A percentile compares a stretch with the other conserved stretches of the same genome.
These are phyloP conservation scores for Boletus rex-veris DNA, from an alignment of 768 basidiomycete species.

Conservation along the genomic window DNA sequence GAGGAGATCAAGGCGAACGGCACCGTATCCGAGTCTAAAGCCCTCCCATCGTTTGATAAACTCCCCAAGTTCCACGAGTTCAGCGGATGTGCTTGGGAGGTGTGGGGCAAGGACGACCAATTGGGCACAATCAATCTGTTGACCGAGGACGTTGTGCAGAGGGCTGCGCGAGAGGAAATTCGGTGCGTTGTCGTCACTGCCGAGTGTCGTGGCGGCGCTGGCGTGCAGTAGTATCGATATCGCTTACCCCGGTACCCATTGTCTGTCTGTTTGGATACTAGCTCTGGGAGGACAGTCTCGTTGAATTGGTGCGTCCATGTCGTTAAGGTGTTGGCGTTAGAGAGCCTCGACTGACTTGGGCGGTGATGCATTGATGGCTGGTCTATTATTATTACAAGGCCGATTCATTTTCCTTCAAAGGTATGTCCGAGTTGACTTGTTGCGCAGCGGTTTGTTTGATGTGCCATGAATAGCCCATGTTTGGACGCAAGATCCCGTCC, in stretches of 20 bases:
- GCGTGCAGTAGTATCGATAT: too few species aligned
- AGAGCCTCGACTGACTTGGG: neutral
- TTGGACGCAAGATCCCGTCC: constrained; percentile 51
- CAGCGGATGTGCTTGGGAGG: constrained; percentile 62
- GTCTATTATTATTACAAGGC: constrained; percentile 37
- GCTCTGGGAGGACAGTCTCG: constrained; percentile 51
- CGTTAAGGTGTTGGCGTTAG: neutral
- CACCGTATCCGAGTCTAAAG: constrained; percentile 22
- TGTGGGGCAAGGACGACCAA: constrained; percentile 65
- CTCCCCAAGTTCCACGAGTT: constrained; percentile 40
- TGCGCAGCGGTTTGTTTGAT: neutral
- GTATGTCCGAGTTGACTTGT: constrained; percentile 29
- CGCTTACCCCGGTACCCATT: neutral
- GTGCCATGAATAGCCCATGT: constrained; percentile 46
- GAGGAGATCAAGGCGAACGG: neutral
- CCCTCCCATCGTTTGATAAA: constrained; percentile 47
- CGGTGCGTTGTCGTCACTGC: constrained; percentile 35
- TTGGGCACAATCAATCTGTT: constrained; percentile 66
- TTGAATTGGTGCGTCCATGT: constrained; percentile 54
- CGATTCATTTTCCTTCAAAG: constrained; percentile 63
- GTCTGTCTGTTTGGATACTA: constrained; percentile 13
- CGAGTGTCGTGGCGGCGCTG: neutral
- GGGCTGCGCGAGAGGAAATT: constrained; percentile 56
- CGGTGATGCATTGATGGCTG: neutral
- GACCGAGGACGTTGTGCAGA: constrained; percentile 59